Conservation (phyloP, 345 rosid genomes). For the Mercurialis annua region DNA sequence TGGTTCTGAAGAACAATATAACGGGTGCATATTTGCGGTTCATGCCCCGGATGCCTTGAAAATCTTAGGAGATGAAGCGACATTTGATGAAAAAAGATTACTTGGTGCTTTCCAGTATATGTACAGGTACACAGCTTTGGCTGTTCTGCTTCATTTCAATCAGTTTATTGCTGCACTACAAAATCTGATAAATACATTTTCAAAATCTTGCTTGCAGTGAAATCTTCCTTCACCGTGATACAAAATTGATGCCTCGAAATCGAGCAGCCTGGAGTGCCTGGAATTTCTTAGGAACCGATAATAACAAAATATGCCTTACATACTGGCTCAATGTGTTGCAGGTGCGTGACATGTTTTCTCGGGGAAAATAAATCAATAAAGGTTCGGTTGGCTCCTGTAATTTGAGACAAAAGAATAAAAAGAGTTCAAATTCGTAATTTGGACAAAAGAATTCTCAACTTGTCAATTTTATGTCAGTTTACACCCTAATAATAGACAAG, state of each 20-base stretch:
- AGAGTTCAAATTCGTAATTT: too few relatives aligned
- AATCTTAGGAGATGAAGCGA: conserved; percentile 59
- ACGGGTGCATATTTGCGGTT: conserved; percentile 54
- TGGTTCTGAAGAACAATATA: conserved; percentile 44
- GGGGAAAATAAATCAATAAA: background rate
- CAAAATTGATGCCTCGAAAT: conserved; percentile 70
- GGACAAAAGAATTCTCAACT: too few relatives aligned
- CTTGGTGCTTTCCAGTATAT: conserved; percentile 88
- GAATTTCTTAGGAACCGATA: conserved; percentile 82
- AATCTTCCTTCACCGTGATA: conserved; percentile 74
- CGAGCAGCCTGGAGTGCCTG: conserved; percentile 91
- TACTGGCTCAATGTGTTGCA: conserved; percentile 96
- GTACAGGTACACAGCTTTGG: conserved; percentile 49
- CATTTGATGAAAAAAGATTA: conserved; percentile 65
- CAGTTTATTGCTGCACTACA: background rate
- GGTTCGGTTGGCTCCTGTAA: too few relatives aligned
- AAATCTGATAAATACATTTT: conserved; percentile 3
- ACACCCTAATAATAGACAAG: too few relatives aligned
- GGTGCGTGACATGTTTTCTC: conserved; percentile 39
- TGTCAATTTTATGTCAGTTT: too few relatives aligned
- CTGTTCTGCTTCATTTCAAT: background rate
- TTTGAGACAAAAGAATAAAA: too few relatives aligned
- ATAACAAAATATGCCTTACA: conserved; percentile 67
- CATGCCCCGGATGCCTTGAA: conserved; percentile 81
- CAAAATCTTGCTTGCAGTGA: conserved; percentile 49